Conservation (phyloP, 192 early-diverging fungal species). For the Coemansia sp. region DNA sequence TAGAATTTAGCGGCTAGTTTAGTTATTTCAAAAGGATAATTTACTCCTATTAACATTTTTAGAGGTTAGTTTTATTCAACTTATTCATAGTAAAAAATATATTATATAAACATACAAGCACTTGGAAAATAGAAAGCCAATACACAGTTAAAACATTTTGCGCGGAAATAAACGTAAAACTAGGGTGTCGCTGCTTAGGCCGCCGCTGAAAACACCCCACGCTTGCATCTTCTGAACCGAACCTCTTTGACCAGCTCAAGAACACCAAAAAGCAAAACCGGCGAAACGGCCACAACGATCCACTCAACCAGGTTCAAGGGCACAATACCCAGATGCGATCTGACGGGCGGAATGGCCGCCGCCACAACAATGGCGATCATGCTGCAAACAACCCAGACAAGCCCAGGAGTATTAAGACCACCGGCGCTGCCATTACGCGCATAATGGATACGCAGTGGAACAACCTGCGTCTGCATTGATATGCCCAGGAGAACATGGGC, state of each 20-base stretch:
- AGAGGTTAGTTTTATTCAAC: too few relatives aligned
- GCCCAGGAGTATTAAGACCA: constrained; percentile 7
- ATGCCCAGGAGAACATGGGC: constrained; percentile 41
- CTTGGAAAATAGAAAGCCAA: too few relatives aligned
- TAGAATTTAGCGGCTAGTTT: too few relatives aligned
- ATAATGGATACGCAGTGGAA: constrained; percentile 29
- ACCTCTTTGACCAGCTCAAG: constrained; percentile 39
- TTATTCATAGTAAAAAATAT: too few relatives aligned
- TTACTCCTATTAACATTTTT: too few relatives aligned
- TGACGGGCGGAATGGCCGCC: constrained; percentile 17
- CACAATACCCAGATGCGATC: constrained; percentile 34
- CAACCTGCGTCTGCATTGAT: constrained; percentile 31
- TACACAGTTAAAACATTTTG: too few relatives aligned
- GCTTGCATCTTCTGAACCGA: background rate
- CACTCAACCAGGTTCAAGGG: constrained; percentile 39
- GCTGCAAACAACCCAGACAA: constrained; percentile 22
- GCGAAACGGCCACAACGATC: constrained; percentile 24
- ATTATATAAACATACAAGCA: too few relatives aligned
- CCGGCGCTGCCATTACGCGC: background rate
- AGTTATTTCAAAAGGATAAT: too few relatives aligned
- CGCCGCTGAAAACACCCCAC: background rate
- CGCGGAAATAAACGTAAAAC: too few relatives aligned
- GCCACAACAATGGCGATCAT: constrained; percentile 15
- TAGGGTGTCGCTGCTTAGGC: too few relatives aligned
- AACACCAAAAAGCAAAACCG: constrained; percentile 25